Conservation (phyloP, 2,329 filamentous ascomycete species). For the Fusarium caatingaense region DNA sequence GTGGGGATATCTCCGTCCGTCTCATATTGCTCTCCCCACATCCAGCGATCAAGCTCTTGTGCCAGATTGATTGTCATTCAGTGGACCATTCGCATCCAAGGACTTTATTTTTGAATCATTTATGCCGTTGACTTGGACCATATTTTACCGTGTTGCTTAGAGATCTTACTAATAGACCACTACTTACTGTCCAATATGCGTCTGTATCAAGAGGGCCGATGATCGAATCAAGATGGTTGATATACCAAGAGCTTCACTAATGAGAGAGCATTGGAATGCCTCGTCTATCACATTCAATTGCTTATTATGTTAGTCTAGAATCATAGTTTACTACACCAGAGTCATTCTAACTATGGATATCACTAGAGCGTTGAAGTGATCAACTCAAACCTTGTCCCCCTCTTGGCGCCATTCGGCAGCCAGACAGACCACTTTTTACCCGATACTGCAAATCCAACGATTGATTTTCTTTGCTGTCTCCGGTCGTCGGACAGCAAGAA, state of each 20-base stretch:
- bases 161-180: neutral
- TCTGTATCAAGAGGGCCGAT: neutral
- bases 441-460: slow-evolving; percentile 22
- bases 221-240: neutral
- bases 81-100: slow-evolving; percentile 18
- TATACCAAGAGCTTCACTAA: neutral
- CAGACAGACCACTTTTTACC: slow-evolving; percentile 30
- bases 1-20: slow-evolving; percentile 31
- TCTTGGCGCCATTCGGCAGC: slow-evolving; percentile 26
- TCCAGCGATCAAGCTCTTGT: slow-evolving; percentile 24
- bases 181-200: neutral
- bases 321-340: neutral
- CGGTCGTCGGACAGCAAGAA: slow-evolving; percentile 45
- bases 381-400: slow-evolving; percentile 28
- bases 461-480: slow-evolving; percentile 37
- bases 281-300: neutral
- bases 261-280: neutral
- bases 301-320: neutral
- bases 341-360: neutral
- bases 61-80: slow-evolving; percentile 15
- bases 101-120: slow-evolving; percentile 15
- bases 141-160: neutral
- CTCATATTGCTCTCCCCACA: slow-evolving; percentile 34
- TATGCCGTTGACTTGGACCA: neutral
- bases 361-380: neutral